A percentile compares a stretch with the other conserved stretches of the same genome.
These are phyloP conservation scores for Aspergillus sp. DNA, from an alignment of 2,329 filamentous ascomycete species.

Conservation along the genomic window DNA sequence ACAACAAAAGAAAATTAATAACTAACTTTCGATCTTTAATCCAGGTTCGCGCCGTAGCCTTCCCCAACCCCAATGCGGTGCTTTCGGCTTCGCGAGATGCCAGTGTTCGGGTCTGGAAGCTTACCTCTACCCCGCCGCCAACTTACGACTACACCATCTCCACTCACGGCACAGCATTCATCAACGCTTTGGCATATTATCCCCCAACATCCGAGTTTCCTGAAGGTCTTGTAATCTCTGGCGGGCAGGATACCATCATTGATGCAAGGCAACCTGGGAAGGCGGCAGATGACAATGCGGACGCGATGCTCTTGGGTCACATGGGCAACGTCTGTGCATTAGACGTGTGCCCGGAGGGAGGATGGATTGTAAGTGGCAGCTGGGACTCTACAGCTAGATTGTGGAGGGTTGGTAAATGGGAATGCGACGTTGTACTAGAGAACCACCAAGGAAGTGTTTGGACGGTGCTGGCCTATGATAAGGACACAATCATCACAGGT, in stretches of 20 bases:
- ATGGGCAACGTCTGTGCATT: constrained; percentile 82
- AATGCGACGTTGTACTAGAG: constrained; percentile 64
- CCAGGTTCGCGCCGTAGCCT: constrained; percentile 82
- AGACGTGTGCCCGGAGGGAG: constrained; percentile 68
- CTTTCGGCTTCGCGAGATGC: constrained; percentile 88
- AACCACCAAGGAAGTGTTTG: constrained; percentile 82
- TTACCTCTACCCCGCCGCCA: constrained; percentile 60
- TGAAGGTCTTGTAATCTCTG: constrained; percentile 78
- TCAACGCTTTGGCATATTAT: constrained; percentile 78
- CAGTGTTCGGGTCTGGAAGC: constrained; percentile 82
- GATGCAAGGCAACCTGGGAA: constrained; percentile 74
- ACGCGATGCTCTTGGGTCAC: constrained; percentile 82
- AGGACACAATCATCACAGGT: constrained; percentile 73
- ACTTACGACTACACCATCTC: constrained; percentile 73
- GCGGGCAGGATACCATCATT: constrained; percentile 87
- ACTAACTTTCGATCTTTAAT: constrained; percentile 58
- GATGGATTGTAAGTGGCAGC: constrained; percentile 79
- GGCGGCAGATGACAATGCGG: constrained; percentile 67
- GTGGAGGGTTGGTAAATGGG: constrained; percentile 85
- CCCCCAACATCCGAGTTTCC: constrained; percentile 64
- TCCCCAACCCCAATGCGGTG: constrained; percentile 66
- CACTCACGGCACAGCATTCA: constrained; percentile 75
- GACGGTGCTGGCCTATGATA: constrained; percentile 82
- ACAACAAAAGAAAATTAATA: constrained; percentile 8
- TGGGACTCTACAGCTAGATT: constrained; percentile 88